Conservation (phyloP, 108 stramenopile genomes). For the Skeletonema grethae region DNA sequence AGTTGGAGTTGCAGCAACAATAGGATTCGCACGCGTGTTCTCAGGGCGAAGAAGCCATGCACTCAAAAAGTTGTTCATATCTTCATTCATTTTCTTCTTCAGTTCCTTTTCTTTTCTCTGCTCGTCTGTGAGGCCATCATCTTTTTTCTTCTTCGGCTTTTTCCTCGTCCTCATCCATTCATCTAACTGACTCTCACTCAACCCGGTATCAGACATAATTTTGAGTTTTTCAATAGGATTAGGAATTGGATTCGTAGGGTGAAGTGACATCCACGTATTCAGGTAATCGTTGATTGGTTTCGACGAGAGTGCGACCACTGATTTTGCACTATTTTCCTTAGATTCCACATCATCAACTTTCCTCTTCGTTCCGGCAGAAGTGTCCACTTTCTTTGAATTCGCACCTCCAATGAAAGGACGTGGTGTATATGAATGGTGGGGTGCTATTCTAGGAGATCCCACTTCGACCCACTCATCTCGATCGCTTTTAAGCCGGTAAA, state of each 20-base stretch:
- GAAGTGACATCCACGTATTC: constrained; percentile 33
- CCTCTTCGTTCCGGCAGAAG: background rate
- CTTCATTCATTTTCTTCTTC: background rate
- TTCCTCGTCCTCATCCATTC: constrained; percentile 48
- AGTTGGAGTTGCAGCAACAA: constrained; percentile 6
- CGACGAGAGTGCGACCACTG: constrained; percentile 21
- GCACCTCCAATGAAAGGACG: constrained; percentile 30
- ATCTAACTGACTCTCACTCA: constrained; percentile 38
- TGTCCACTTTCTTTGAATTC: constrained; percentile 26
- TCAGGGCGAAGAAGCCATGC: constrained; percentile 2
- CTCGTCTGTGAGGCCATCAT: background rate
- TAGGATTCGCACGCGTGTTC: background rate
- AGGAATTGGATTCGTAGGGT: constrained; percentile 35
- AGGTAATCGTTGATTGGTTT: constrained; percentile 35
- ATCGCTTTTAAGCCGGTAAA: constrained; percentile 48
- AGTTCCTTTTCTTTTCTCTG: constrained; percentile 1
- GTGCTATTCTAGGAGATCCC: constrained; percentile 67
- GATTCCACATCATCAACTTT: constrained; percentile 3
- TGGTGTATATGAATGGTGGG: constrained; percentile 51
- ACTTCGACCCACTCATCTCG: constrained; percentile 78
- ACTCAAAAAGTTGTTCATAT: constrained; percentile 3
- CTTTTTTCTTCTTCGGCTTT: constrained; percentile 20
- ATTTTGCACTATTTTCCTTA: constrained; percentile 10
- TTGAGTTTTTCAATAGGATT: constrained; percentile 18
- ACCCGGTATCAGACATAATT: constrained; percentile 37